Conservation (phyloP, 352 stramenopile species). For the Globisporangium solare region DNA sequence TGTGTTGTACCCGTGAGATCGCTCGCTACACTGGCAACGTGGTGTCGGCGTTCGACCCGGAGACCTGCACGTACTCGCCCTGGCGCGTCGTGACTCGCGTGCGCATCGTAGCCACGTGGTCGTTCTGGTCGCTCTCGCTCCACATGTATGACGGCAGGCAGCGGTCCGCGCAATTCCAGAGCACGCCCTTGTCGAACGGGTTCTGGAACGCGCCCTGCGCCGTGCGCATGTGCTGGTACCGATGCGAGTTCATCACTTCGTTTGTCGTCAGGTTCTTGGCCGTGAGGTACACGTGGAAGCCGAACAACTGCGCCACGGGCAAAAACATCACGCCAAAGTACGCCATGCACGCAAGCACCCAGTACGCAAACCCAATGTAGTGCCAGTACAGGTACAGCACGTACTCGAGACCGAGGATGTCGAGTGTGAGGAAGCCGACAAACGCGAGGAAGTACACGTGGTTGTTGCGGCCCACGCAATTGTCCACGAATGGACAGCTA, state of each 20-base stretch:
- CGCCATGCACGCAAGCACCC: slow-evolving; percentile 28
- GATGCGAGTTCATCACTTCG: slow-evolving; percentile 66
- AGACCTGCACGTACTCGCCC: slow-evolving; percentile 26
- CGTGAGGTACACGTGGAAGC: slow-evolving; percentile 76
- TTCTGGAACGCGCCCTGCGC: slow-evolving; percentile 23
- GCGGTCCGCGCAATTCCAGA: slow-evolving; percentile 25
- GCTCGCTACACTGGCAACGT: slow-evolving; percentile 3
- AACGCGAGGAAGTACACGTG: slow-evolving; percentile 89
- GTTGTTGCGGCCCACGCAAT: slow-evolving; percentile 97
- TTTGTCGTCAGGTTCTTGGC: slow-evolving; percentile 74
- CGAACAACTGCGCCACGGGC: slow-evolving; percentile 44
- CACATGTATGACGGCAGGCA: slow-evolving; percentile 20
- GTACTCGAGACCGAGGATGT: slow-evolving; percentile 53
- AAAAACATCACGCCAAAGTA: slow-evolving; percentile 49
- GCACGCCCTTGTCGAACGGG: slow-evolving; percentile 29
- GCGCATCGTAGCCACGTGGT: neutral
- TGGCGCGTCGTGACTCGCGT: neutral
- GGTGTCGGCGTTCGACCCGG: slow-evolving; percentile 62
- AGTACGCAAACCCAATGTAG: slow-evolving; percentile 29
- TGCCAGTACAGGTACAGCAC: slow-evolving; percentile 54
- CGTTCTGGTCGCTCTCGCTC: neutral
- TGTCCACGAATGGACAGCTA: slow-evolving; percentile 97
- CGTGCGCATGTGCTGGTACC: slow-evolving; percentile 46
- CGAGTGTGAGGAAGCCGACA: slow-evolving; percentile 34
- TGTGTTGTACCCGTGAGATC: neutral